Percentiles rank a stretch among this genome's conserved stretches.
Conservation (phyloP, 495 filamentous ascomycete genomes). For the Endocarpon pusillum region DNA sequence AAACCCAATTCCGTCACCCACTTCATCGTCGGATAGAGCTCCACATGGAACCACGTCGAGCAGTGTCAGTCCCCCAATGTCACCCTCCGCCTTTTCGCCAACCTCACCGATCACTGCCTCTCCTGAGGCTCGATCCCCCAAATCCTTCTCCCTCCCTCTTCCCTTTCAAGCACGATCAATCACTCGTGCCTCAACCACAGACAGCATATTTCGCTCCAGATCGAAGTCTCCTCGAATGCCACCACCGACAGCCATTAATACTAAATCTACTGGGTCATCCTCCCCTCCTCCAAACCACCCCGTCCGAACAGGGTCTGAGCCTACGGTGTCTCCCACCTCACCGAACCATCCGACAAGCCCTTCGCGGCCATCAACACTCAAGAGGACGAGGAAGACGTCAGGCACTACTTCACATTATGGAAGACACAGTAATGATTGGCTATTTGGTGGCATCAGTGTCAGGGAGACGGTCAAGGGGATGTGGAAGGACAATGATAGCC, state of each 20-base stretch:
- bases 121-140: no score
- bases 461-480: constrained; percentile 20
- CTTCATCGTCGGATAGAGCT: no score
- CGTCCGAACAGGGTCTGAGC: neutral
- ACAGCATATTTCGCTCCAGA: neutral
- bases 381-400: neutral
- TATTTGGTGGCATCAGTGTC: constrained; percentile 31
- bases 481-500: constrained; percentile 1
- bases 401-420: constrained; percentile 28
- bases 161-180: neutral
- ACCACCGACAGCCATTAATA: no score
- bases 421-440: constrained; percentile 33
- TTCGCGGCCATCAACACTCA: neutral
- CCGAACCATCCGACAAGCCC: constrained; percentile 1
- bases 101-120: no score
- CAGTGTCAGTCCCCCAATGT: no score
- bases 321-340: neutral
- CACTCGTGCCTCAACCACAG: neutral
- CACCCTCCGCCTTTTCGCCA: no score
- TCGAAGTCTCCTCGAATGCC: constrained; percentile 1
- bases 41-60: no score
- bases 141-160: no score
- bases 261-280: neutral
- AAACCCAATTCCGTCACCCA: no score
- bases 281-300: neutral